Evolutionary conservation across 306 rosid genomes (phyloP).

Genomic region (Biancaea sappan): DNA sequence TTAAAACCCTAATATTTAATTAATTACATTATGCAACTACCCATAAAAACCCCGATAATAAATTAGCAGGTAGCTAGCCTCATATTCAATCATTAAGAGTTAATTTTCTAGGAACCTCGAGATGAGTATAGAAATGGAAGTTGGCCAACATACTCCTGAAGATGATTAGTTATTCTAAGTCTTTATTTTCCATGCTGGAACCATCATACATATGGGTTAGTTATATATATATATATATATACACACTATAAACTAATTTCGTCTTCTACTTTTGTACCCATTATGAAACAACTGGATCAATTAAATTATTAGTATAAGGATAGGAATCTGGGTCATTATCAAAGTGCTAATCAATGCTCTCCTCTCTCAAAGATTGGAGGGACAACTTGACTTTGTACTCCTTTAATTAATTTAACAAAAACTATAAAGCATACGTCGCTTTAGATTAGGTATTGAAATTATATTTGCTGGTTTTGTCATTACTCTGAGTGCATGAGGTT

Average conservation of each 20-base stretch:
- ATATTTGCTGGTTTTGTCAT: constrained; percentile 44
- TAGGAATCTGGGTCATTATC: constrained; percentile 46
- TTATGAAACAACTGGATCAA: constrained; percentile 38
- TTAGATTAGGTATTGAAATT: constrained; percentile 47
- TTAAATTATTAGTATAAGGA: constrained; percentile 30
- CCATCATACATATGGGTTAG: not conserved
- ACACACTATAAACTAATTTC: too few species aligned
- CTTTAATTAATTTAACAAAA: constrained; percentile 37
- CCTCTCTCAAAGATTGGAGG: constrained; percentile 27
- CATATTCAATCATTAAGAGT: too few species aligned
- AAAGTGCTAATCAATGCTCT: constrained; percentile 39
- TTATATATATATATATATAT: too few species aligned
- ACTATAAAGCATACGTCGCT: constrained; percentile 46
- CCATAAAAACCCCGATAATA: too few species aligned
- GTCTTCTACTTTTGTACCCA: constrained; percentile 42
- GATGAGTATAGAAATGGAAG: too few species aligned
- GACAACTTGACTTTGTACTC: constrained; percentile 28
- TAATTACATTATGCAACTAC: too few species aligned
- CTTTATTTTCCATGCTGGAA: constrained; percentile 8
- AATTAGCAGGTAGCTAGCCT: too few species aligned
- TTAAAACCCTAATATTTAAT: too few species aligned
- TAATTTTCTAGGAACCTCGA: too few species aligned
- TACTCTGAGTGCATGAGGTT: constrained; percentile 33
- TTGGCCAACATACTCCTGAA: too few species aligned
- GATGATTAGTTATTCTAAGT: too few species aligned